Conservation (phyloP, 2,329 filamentous ascomycete genomes). For the Cryphonectria carpinicola region DNA sequence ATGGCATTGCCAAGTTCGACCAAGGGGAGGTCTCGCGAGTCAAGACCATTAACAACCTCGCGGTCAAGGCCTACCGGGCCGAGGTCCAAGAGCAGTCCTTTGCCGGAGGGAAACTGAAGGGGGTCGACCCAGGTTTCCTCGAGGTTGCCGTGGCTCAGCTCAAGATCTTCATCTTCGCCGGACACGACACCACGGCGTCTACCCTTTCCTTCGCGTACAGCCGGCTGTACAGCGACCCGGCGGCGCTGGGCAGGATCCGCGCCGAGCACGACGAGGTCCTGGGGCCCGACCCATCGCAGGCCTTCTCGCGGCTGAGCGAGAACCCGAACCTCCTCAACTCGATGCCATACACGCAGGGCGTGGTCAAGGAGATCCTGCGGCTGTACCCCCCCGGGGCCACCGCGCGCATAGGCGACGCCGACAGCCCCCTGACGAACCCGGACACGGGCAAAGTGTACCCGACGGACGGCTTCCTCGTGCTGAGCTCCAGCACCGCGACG, state of each 20-base stretch:
- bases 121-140: constrained; percentile 20
- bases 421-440: constrained; percentile 41
- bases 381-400: constrained; percentile 53
- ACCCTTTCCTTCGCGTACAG: constrained; percentile 25
- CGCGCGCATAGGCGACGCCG: constrained; percentile 39
- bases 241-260: constrained; percentile 33
- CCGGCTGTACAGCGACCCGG: constrained; percentile 33
- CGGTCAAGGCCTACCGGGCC: constrained; percentile 34
- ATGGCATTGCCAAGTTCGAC: constrained; percentile 33
- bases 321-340: constrained; percentile 51
- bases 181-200: constrained; percentile 27
- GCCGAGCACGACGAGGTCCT: constrained; percentile 38
- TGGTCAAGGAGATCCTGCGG: constrained; percentile 59
- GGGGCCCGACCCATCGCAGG: constrained; percentile 35
- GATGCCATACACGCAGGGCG: constrained; percentile 55
- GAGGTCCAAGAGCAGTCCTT: constrained; percentile 22
- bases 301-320: constrained; percentile 41
- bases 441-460: constrained; percentile 42
- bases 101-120: neutral
- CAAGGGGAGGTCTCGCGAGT: constrained; percentile 20
- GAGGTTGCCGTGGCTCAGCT: constrained; percentile 29
- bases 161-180: constrained; percentile 36
- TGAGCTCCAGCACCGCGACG: constrained; percentile 31
- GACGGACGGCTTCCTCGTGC: constrained; percentile 38
- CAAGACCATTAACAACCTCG: constrained; percentile 38